Evolutionary conservation across 768 basidiomycete species (phyloP).

Genomic region (Lactarius vividus): DNA sequence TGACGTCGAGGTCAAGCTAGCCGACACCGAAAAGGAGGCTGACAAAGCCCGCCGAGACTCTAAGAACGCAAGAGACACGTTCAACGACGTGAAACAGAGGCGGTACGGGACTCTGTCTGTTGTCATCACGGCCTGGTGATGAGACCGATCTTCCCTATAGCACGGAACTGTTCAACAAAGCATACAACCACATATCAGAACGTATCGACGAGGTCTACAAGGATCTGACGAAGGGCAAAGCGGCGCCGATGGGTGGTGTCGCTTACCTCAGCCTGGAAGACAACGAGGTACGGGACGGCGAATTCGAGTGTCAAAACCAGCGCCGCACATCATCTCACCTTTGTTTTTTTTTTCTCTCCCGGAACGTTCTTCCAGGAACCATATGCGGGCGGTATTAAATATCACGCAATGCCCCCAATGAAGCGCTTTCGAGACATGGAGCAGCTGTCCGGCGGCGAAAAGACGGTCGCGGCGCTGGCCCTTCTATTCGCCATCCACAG

Average conservation of each 20-base stretch:
- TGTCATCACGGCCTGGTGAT: background rate
- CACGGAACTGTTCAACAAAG: slow-evolving; percentile 89
- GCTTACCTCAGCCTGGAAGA: slow-evolving; percentile 97
- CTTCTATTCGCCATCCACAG: slow-evolving; percentile 96
- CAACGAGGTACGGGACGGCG: slow-evolving; percentile 66
- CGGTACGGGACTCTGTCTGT: slow-evolving; percentile 46
- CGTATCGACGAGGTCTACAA: slow-evolving; percentile 96
- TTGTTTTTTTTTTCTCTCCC: background rate
- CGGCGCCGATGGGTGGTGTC: slow-evolving; percentile 91
- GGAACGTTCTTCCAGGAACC: slow-evolving; percentile 55
- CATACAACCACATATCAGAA: slow-evolving; percentile 94
- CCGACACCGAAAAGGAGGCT: slow-evolving; percentile 88
- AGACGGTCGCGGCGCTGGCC: slow-evolving; percentile 97
- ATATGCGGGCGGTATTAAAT: slow-evolving; percentile 88
- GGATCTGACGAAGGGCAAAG: slow-evolving; percentile 93
- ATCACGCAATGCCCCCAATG: slow-evolving; percentile 99
- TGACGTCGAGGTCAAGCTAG: slow-evolving; percentile 78
- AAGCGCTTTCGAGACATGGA: slow-evolving; percentile 99
- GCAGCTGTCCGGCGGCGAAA: slow-evolving; percentile 96
- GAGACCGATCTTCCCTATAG: slow-evolving; percentile 33
- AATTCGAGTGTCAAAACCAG: background rate
- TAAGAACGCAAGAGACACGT: slow-evolving; percentile 85
- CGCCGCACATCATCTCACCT: slow-evolving; percentile 5
- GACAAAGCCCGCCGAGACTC: slow-evolving; percentile 90
- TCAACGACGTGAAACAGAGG: slow-evolving; percentile 80